These are phyloP conservation scores for Akebia trifoliata DNA, from an alignment of 164 flowering plant species.

Conservation along the genomic window DNA sequence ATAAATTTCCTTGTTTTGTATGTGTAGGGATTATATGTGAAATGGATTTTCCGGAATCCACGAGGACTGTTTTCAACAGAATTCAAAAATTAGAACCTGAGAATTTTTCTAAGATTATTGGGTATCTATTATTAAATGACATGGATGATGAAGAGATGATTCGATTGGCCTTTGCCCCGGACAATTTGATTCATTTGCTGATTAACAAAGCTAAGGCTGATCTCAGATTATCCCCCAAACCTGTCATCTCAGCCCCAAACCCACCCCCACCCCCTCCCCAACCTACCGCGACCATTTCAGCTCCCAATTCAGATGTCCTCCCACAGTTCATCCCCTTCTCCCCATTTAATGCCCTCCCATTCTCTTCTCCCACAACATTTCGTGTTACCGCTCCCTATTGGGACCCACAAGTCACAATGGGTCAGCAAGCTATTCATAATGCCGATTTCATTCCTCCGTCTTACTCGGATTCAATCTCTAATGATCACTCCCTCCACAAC, in stretches of 20 bases:
- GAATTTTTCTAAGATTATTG: slow-evolving; percentile 52
- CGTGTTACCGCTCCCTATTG: slow-evolving; percentile 34
- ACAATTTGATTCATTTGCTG: slow-evolving; percentile 33
- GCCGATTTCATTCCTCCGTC: slow-evolving; percentile 26
- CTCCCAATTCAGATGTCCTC: slow-evolving; percentile 34
- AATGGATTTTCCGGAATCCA: slow-evolving; percentile 69
- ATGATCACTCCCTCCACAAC: slow-evolving; percentile 35
- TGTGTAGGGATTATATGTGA: slow-evolving; percentile 19
- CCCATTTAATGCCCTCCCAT: slow-evolving; percentile 35
- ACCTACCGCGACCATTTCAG: slow-evolving; percentile 20
- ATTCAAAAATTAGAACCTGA: slow-evolving; percentile 65
- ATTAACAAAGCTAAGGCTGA: slow-evolving; percentile 41
- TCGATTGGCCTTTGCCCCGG: slow-evolving; percentile 65
- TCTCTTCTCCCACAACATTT: slow-evolving; percentile 26
- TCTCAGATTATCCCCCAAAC: slow-evolving; percentile 26
- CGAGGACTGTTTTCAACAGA: slow-evolving; percentile 50
- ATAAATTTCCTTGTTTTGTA: not conserved
- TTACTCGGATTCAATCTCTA: slow-evolving; percentile 29
- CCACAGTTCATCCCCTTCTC: slow-evolving; percentile 36
- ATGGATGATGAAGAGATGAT: slow-evolving; percentile 56
- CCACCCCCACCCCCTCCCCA: slow-evolving; percentile 29
- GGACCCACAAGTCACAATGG: slow-evolving; percentile 35
- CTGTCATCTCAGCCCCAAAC: slow-evolving; percentile 24
- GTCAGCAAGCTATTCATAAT: slow-evolving; percentile 26
- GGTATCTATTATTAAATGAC: slow-evolving; percentile 54